A percentile compares a stretch with the other conserved stretches of the same genome.
phyloP scores from a whole-genome alignment of 2,329 filamentous ascomycete genomes.

The Dendryphion nanum region DNA sequence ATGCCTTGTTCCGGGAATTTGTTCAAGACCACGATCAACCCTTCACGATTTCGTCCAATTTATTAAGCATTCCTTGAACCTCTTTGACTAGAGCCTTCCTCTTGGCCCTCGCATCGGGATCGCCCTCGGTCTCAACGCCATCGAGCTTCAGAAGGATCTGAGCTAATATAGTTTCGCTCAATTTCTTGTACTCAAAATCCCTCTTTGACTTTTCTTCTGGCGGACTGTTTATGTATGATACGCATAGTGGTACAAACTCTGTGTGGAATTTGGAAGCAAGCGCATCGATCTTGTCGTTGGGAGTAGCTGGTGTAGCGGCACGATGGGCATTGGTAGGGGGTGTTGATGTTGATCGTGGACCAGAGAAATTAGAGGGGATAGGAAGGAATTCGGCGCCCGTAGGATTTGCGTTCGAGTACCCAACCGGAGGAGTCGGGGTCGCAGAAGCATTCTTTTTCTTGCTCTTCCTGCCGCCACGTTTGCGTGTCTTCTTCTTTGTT shows the following conservation, averaged over 20 bases:
- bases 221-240: constrained; percentile 60
- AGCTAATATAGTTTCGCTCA: constrained; percentile 74
- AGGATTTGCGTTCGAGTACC: constrained; percentile 25
- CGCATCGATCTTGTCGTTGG: constrained; percentile 62
- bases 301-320: constrained; percentile 29
- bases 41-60: constrained; percentile 54
- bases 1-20: no score
- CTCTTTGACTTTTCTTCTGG: constrained; percentile 62
- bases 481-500: constrained; percentile 34
- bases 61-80: constrained; percentile 65
- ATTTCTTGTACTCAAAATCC: constrained; percentile 70
- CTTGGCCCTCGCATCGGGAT: constrained; percentile 60
- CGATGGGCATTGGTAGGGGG: constrained; percentile 37
- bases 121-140: constrained; percentile 70
- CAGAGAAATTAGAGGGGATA: constrained; percentile 32
- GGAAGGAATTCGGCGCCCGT: constrained; percentile 38
- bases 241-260: constrained; percentile 64
- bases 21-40: no score
- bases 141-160: constrained; percentile 77
- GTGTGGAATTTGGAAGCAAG: constrained; percentile 63
- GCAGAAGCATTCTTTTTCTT: constrained; percentile 47
- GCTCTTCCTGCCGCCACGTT: constrained; percentile 40
- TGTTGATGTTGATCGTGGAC: constrained; percentile 33
- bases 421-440: constrained; percentile 43
- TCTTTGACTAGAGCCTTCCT: constrained; percentile 73